phyloP scores from a whole-genome alignment of 2,329 filamentous ascomycete genomes.

The Diplodia mutila region DNA sequence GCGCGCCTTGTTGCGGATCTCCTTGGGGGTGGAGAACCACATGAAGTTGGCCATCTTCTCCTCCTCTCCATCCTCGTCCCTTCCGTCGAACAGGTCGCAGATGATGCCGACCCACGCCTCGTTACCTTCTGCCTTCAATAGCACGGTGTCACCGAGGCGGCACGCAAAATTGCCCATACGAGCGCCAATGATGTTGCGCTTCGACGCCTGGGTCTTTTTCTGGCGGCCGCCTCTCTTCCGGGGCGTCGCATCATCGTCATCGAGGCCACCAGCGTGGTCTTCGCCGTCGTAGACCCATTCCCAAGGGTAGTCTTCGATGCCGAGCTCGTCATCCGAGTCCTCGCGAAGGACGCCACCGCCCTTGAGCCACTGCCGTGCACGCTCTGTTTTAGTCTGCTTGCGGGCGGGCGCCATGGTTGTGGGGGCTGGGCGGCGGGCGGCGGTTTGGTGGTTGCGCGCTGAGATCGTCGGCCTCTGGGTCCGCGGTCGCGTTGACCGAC shows the following conservation, averaged over 20 bases:
- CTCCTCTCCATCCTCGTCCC: slow-evolving; percentile 61
- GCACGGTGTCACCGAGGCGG: slow-evolving; percentile 77
- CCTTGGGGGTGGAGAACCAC: slow-evolving; percentile 93
- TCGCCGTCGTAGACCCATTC: slow-evolving; percentile 62
- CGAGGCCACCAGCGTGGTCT: slow-evolving; percentile 42
- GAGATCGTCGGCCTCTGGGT: not conserved
- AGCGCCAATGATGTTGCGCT: slow-evolving; percentile 72
- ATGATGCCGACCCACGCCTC: slow-evolving; percentile 94
- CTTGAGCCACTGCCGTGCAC: slow-evolving; percentile 56
- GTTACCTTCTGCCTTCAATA: slow-evolving; percentile 86
- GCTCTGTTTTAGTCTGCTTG: slow-evolving; percentile 48
- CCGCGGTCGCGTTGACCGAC: slow-evolving; percentile 5
- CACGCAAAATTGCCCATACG: slow-evolving; percentile 82
- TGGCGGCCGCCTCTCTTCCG: slow-evolving; percentile 33
- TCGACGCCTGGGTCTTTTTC: slow-evolving; percentile 32
- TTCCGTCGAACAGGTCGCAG: slow-evolving; percentile 75
- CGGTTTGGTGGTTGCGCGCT: not conserved
- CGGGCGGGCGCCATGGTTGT: slow-evolving; percentile 37
- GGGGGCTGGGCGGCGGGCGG: not conserved
- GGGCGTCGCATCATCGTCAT: slow-evolving; percentile 36
- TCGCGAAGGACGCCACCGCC: slow-evolving; percentile 69
- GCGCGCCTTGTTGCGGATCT: slow-evolving; percentile 81
- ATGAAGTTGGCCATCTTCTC: slow-evolving; percentile 84
- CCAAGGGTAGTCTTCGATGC: slow-evolving; percentile 55
- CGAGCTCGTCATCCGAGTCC: slow-evolving; percentile 86